Base-by-base conservation (phyloP, 2,329 filamentous ascomycete genomes). In the Metarhizium guizhouense region DNA sequence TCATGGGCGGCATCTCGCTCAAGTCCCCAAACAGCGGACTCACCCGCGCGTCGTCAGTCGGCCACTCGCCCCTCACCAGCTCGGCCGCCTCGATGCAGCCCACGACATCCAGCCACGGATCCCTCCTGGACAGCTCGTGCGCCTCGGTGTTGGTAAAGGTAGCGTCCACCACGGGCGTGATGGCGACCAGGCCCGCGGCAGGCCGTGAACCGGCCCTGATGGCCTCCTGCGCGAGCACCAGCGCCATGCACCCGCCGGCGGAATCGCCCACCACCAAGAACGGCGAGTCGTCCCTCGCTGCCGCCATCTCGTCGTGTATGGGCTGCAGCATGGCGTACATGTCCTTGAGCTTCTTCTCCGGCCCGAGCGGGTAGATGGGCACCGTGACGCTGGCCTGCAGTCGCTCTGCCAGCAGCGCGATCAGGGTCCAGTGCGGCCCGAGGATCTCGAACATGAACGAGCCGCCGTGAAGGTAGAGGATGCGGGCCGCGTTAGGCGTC, bases 391-490 rank as follows among this genome's bases (percentile, higher is more conserved):
- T 59, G 48, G 68, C 68, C 59, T 67, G 62, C 36, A 69, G 58
- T 2, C 65, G 63, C 54, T 65, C 59, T 1, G 66, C 65, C 36
- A 69, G 59, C 47, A 58, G 53, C 5, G 62, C 62, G 36, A 64
- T 60, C 20, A 69, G 45, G 42, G 56, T 53, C 68, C 68, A 70
- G n/a, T 70, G 68, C 55, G 58, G 56, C 3, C 51, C 52, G 0
- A 54, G 54, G 47, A 69, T 65, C 38, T 65, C 66, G 54, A 68
- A 67, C 55, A 69, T 59, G 52, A 68, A 64, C 49, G 61, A 61
- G 25, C 68, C 67, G 51, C 68, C 67, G 48, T 70, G 68, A 25
- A 66, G 59, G 52, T 68, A 70, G 40, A 70, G 54, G 43, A 69
- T 63, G 16, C 65, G 67, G 2, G 61, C 64, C 38, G 64, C 59